A percentile compares a stretch with the other conserved stretches of the same genome.
Evolutionary conservation across 345 rosid species (phyloP).

Genomic region (Punica granatum): DNA sequence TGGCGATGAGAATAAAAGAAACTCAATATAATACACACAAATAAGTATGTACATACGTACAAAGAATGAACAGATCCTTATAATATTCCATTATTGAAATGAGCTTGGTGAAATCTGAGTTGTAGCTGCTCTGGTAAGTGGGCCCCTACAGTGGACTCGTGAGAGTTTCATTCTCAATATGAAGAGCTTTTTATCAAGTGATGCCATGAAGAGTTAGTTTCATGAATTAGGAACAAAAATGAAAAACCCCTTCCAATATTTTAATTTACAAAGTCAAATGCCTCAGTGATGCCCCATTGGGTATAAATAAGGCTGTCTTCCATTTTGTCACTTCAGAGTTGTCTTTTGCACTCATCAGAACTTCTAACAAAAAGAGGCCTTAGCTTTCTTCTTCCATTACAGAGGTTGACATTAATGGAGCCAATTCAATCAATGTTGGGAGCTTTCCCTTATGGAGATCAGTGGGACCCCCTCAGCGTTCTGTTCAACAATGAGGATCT

Average conservation of each 20-base stretch:
- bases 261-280: not conserved
- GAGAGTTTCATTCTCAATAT: conserved; percentile 4
- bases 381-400: not conserved
- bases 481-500: conserved; percentile 5
- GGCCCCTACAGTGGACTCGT: conserved; percentile 43
- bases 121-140: conserved; percentile 38
- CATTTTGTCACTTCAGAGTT: not conserved
- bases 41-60: not conserved
- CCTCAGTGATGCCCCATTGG: not conserved
- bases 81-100: conserved; percentile 21
- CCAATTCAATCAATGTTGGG: conserved; percentile 7
- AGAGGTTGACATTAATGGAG: not conserved
- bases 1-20: conserved; percentile 1
- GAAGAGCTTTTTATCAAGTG: too few species aligned
- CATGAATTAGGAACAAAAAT: conserved; percentile 22
- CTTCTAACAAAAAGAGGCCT: not conserved
- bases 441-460: conserved; percentile 9
- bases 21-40: not conserved
- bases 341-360: not conserved
- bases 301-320: not conserved
- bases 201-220: conserved; percentile 17
- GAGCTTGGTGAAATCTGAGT: conserved; percentile 40
- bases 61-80: not conserved
- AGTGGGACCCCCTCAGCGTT: conserved; percentile 1
- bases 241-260: not conserved